Evolutionary conservation across 805 yeast species (phyloP).

Genomic region (Ogataea trehalophila): DNA sequence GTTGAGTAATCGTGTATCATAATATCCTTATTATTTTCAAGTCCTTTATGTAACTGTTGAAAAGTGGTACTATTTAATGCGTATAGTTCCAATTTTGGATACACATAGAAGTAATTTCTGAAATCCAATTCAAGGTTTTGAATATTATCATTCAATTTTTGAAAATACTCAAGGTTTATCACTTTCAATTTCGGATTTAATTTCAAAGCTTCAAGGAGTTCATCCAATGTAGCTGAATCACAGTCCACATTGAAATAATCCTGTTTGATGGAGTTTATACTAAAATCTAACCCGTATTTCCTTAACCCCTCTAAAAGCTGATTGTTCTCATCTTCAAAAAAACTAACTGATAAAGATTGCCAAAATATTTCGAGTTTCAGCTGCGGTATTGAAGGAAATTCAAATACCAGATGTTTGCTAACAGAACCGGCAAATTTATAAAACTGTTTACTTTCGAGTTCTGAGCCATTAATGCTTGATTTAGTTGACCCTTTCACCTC

Average conservation of each 20-base stretch:
- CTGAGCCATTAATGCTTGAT: too few species aligned
- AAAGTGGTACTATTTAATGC: not conserved
- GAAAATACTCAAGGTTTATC: not conserved
- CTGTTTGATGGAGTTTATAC: not conserved
- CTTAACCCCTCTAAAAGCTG: not conserved
- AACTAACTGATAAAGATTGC: too few species aligned
- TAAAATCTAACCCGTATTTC: not conserved
- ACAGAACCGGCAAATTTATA: too few species aligned
- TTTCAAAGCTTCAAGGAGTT: not conserved
- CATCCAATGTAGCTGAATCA: not conserved
- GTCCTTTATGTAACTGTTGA: not conserved
- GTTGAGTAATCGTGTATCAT: not conserved
- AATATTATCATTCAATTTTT: not conserved
- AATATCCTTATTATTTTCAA: not conserved
- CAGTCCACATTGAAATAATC: constrained; percentile 1
- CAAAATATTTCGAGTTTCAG: too few species aligned
- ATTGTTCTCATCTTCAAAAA: not conserved
- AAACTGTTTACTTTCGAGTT: too few species aligned
- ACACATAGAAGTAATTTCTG: not conserved
- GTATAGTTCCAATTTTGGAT: not conserved
- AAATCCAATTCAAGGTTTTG: not conserved
- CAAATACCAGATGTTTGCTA: too few species aligned
- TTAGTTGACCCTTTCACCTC: not conserved
- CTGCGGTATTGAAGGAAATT: too few species aligned
- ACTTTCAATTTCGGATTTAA: not conserved